Evolutionary conservation across 345 rosid species (phyloP).

Genomic region (Moricandia moricandioides): DNA sequence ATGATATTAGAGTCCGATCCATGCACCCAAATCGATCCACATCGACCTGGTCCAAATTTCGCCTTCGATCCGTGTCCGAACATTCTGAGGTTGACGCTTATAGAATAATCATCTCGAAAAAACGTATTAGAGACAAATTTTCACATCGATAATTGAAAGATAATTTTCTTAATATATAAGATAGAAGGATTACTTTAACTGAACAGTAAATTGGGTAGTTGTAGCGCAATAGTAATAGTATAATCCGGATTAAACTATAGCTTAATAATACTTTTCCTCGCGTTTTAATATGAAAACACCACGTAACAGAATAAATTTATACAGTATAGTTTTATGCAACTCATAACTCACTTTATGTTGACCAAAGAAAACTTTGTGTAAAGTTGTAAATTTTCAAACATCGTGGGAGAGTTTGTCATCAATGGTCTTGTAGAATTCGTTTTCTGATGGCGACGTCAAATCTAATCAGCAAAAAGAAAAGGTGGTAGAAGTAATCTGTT

Average conservation of each 20-base stretch:
- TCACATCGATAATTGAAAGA: too few species aligned
- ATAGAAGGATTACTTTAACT: too few species aligned
- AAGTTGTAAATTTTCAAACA: conserved; percentile 3
- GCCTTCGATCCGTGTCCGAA: too few species aligned
- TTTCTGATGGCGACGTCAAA: background rate
- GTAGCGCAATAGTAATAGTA: background rate
- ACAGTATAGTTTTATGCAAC: background rate
- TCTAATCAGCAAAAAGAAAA: background rate
- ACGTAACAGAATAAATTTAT: background rate
- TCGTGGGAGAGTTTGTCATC: conserved; percentile 3
- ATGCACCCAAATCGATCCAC: too few species aligned
- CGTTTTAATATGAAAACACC: background rate
- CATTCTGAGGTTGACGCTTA: too few species aligned
- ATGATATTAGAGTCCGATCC: too few species aligned
- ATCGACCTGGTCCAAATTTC: too few species aligned
- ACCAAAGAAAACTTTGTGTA: background rate
- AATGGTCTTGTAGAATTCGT: conserved; percentile 3
- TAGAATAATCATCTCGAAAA: too few species aligned
- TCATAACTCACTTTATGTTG: background rate
- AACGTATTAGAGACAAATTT: too few species aligned
- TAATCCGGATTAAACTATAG: background rate
- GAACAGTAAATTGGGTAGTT: background rate
- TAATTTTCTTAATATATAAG: too few species aligned
- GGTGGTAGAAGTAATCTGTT: too few species aligned
- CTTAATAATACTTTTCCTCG: background rate